Evolutionary conservation across 2,329 filamentous ascomycete species (phyloP).

Genomic region (Dendryphion nanum): DNA sequence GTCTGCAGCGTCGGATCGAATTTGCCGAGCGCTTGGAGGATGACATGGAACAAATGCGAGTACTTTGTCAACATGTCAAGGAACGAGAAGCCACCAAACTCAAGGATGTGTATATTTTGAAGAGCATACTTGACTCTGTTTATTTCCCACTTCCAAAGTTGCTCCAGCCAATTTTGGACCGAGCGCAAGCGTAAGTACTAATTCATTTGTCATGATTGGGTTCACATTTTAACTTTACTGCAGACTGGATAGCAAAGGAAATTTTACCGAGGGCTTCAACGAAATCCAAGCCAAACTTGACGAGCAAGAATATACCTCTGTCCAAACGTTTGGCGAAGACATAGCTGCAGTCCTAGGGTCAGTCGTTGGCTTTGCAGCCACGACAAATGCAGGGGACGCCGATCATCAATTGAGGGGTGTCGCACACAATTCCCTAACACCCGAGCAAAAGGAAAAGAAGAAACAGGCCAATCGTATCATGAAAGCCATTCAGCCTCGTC

Average conservation of each 20-base stretch:
- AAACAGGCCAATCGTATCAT: conserved; percentile 87
- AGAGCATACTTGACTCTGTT: conserved; percentile 77
- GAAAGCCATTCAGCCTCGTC: conserved; percentile 73
- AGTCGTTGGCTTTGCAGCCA: conserved; percentile 51
- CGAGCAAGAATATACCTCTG: conserved; percentile 59
- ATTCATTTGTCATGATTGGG: conserved; percentile 10
- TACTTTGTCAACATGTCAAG: conserved; percentile 68
- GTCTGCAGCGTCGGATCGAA: conserved; percentile 78
- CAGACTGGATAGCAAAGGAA: conserved; percentile 49
- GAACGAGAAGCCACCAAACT: conserved; percentile 76
- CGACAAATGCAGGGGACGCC: conserved; percentile 38
- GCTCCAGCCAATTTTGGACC: conserved; percentile 74
- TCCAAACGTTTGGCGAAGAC: conserved; percentile 60
- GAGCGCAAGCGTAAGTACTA: conserved; percentile 73
- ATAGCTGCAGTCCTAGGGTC: conserved; percentile 56
- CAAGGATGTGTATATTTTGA: conserved; percentile 71
- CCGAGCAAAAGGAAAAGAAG: conserved; percentile 76
- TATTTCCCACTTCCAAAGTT: conserved; percentile 86
- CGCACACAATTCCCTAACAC: conserved; percentile 41
- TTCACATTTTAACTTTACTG: background rate
- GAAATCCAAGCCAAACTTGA: conserved; percentile 54
- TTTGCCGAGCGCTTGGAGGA: conserved; percentile 75
- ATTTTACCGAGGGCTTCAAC: conserved; percentile 56
- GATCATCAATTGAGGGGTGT: conserved; percentile 43
- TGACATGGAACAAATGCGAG: conserved; percentile 75